Evolutionary conservation across 768 basidiomycete genomes (phyloP).

Genomic region (Pisolithus marmoratus): DNA sequence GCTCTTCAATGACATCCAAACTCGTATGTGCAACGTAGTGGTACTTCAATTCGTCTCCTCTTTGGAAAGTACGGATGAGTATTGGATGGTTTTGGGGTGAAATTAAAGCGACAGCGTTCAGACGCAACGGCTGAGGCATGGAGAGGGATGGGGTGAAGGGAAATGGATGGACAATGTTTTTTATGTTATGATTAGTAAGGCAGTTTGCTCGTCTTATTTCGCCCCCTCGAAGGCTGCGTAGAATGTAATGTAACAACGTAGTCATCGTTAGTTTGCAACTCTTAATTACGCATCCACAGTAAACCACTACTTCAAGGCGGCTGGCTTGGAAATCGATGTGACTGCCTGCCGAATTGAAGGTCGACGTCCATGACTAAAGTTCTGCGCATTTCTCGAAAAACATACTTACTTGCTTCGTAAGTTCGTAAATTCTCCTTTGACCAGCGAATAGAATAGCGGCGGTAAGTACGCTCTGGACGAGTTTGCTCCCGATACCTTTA

Average conservation of each 20-base stretch:
- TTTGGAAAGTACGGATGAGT: constrained; percentile 66
- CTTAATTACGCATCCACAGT: not conserved
- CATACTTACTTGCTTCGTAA: constrained; percentile 47
- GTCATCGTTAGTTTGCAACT: too few species aligned
- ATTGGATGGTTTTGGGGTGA: constrained; percentile 78
- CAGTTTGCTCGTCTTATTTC: too few species aligned
- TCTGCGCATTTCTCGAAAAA: not conserved
- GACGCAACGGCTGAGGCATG: constrained; percentile 64
- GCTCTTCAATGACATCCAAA: constrained; percentile 87
- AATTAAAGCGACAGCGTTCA: constrained; percentile 82
- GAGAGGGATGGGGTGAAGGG: not conserved
- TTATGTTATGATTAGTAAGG: too few species aligned
- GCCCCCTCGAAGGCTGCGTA: too few species aligned
- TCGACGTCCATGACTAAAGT: not conserved
- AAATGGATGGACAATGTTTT: not conserved
- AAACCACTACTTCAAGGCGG: not conserved
- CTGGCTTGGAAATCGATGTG: not conserved
- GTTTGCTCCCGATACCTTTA: constrained; percentile 82
- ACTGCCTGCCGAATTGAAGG: not conserved
- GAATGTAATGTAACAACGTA: too few species aligned
- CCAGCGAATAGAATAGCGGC: constrained; percentile 91
- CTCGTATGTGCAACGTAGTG: constrained; percentile 90
- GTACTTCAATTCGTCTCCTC: constrained; percentile 67
- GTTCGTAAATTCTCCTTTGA: constrained; percentile 75
- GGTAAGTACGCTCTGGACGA: constrained; percentile 87